These are phyloP conservation scores for Teratosphaeria nubilosa DNA, from an alignment of 2,329 filamentous ascomycete genomes.

Conservation along the genomic window DNA sequence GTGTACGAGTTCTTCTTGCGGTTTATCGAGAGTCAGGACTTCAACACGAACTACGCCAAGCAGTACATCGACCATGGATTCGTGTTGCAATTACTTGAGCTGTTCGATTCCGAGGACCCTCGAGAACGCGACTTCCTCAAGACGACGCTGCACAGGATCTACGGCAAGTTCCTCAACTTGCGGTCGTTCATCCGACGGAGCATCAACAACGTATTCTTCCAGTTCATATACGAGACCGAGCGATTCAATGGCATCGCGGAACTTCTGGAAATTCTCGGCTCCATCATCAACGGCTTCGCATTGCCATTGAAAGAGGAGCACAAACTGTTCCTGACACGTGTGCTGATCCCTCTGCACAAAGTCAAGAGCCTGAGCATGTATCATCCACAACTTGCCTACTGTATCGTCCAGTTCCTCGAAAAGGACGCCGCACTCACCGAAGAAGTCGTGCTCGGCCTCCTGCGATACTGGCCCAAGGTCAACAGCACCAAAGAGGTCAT, in stretches of 20 bases:
- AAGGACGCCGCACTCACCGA: constrained; percentile 96
- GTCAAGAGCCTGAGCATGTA: constrained; percentile 99
- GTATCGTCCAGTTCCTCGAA: constrained; percentile 96
- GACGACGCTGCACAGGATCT: constrained; percentile 94
- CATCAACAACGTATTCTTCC: constrained; percentile 99
- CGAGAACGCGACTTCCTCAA: constrained; percentile 95
- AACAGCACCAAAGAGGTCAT: constrained; percentile 99
- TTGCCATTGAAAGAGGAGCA: constrained; percentile 96
- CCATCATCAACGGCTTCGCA: constrained; percentile 98
- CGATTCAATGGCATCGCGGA: constrained; percentile 97
- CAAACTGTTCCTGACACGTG: constrained; percentile 91
- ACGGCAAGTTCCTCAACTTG: constrained; percentile 96
- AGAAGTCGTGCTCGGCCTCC: constrained; percentile 88
- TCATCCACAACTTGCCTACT: constrained; percentile 94
- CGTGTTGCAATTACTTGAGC: constrained; percentile 85
- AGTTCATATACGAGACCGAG: constrained; percentile 98
- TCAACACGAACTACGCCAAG: constrained; percentile 99
- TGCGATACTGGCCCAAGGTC: constrained; percentile 97
- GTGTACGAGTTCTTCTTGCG: constrained; percentile 98
- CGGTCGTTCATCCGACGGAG: constrained; percentile 94
- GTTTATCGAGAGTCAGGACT: constrained; percentile 98
- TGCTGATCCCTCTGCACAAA: constrained; percentile 89
- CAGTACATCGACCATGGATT: constrained; percentile 98
- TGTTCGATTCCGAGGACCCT: constrained; percentile 97
- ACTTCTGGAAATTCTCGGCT: constrained; percentile 88